Base-by-base conservation (phyloP, 164 flowering plant genomes). In the Vitis labrusca region DNA sequence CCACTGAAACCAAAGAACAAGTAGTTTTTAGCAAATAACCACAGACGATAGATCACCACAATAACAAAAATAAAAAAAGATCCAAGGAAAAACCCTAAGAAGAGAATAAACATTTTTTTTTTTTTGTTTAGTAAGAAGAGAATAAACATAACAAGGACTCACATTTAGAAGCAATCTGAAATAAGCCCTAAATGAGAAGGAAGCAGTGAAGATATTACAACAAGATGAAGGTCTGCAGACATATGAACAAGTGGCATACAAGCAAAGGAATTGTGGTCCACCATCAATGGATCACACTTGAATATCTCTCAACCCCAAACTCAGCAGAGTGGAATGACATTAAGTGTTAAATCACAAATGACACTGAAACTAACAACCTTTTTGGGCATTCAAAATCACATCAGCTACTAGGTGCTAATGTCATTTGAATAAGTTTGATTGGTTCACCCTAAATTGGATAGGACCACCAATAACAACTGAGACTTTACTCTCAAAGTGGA, bases 1-100 rank as follows among this genome's bases (percentile, higher is more conserved):
- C 94, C 94, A 89, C 66, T 84, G 80, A 82, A 87, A 68, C 85
- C 85, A 82, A 85, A 32, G 17, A 49, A 49, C 37, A 59, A 17
- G n/a, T 11, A 63, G 47, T 1, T 10, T 65, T 62, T 2, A 11
- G 16, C 12, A 61, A 0, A 15, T 5, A 37, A 5, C n/a, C 17
- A 30, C 10, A 61, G 8, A 9, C 30, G 0, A 19, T 5, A 57
- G 9, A 57, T 12, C 32, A 32, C 12, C 8, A 12, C 50, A 61
- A 61, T 10, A 10, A 37, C 64, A 57, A 6, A 2, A 48, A 19
- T 47, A 54, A 15, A 73, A 13, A 53, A 62, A 50, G 29, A 29
- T 15, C 5, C 5, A 30, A 61, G 48, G 14, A 54, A 50, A n/a
- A 63, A 37, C 44, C 44, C 44, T 37, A 37, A 3, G 44, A 23